A percentile compares a stretch with the other conserved stretches of the same genome.
Conservation (phyloP, 2,329 filamentous ascomycete species). For the Achaetomium macrosporum region DNA sequence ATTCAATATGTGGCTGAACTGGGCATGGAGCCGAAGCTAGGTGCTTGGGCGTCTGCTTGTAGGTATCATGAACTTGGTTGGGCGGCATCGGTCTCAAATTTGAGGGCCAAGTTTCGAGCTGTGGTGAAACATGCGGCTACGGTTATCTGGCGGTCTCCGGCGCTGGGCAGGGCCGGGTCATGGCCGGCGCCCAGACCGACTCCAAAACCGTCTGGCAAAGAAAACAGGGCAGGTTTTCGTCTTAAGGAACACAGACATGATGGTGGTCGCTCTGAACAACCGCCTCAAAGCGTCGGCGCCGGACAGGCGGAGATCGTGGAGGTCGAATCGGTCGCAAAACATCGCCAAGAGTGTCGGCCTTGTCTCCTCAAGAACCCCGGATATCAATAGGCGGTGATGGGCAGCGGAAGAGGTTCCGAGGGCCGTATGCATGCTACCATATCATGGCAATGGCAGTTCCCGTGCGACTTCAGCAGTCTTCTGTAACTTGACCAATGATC, state of each 20-base stretch:
- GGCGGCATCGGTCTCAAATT: background rate
- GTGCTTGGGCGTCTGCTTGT: background rate
- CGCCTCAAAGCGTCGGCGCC: background rate
- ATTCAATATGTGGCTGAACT: background rate
- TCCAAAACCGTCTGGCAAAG: background rate
- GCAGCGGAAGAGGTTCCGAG: slow-evolving; percentile 9
- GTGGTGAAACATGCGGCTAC: slow-evolving; percentile 14
- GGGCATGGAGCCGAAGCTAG: background rate
- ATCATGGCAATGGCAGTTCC: slow-evolving; percentile 3
- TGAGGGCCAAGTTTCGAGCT: slow-evolving; percentile 9
- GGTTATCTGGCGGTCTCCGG: slow-evolving; percentile 8
- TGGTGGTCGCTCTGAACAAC: no score
- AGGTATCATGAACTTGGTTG: background rate
- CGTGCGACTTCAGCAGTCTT: background rate
- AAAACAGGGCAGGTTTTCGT: background rate
- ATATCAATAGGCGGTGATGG: slow-evolving; percentile 7
- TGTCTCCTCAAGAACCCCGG: slow-evolving; percentile 8
- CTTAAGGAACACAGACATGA: background rate
- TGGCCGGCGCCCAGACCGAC: background rate
- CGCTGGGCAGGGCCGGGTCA: background rate
- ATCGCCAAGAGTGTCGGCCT: background rate
- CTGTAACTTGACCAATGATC: slow-evolving; percentile 1
- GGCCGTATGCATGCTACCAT: slow-evolving; percentile 6
- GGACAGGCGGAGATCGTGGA: background rate
- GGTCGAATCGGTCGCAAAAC: background rate